These are phyloP conservation scores for Diutina scorzettiae DNA, from an alignment of 1,139 yeast species.

Conservation along the genomic window DNA sequence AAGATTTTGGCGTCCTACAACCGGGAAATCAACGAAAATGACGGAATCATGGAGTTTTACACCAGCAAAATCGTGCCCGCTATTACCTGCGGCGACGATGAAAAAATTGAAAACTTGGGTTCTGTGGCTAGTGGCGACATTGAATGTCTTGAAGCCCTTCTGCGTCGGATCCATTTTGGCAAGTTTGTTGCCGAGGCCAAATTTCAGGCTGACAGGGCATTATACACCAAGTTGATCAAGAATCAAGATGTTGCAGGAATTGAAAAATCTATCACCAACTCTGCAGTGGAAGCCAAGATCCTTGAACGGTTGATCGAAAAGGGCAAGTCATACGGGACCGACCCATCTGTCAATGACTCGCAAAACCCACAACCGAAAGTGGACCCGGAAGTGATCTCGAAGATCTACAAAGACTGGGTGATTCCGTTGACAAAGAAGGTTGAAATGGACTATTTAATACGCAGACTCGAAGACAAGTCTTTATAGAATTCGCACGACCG, in stretches of 20 bases:
- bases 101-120: constrained; percentile 78
- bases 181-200: constrained; percentile 96
- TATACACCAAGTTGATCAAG: constrained; percentile 52
- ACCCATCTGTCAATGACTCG: constrained; percentile 64
- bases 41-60: constrained; percentile 54
- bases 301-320: constrained; percentile 66
- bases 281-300: constrained; percentile 76
- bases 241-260: constrained; percentile 62
- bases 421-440: constrained; percentile 93
- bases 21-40: constrained; percentile 66
- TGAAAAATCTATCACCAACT: constrained; percentile 70
- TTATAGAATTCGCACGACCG: too few species aligned
- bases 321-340: constrained; percentile 80
- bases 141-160: constrained; percentile 74
- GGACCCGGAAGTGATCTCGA: constrained; percentile 68
- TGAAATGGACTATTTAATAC: constrained; percentile 78
- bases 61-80: constrained; percentile 61
- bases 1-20: constrained; percentile 62
- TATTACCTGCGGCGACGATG: constrained; percentile 57
- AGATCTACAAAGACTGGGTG: constrained; percentile 74
- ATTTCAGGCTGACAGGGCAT: constrained; percentile 55
- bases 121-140: constrained; percentile 79
- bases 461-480: constrained; percentile 59
- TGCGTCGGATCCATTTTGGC: constrained; percentile 95
- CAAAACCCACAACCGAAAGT: constrained; percentile 67